Evolutionary conservation across 345 rosid genomes (phyloP).

Genomic region (Heritiera littoralis): DNA sequence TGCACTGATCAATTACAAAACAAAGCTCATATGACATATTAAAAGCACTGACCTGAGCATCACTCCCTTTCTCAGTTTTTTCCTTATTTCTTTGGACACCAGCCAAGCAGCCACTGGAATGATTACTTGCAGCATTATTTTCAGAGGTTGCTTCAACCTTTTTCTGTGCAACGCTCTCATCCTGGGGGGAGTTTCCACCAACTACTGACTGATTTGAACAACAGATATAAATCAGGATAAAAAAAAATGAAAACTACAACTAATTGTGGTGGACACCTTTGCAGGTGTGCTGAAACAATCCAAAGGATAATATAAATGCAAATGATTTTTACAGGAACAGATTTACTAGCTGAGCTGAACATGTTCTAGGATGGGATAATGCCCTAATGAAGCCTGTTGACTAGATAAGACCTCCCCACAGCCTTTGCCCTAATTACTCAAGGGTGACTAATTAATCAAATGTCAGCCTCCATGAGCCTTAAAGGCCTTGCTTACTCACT

Average conservation of each 20-base stretch:
- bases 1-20: background rate
- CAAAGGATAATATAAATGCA: background rate
- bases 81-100: constrained; percentile 43
- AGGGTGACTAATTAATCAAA: background rate
- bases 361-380: background rate
- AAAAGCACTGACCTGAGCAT: constrained; percentile 66
- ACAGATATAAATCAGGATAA: constrained; percentile 17
- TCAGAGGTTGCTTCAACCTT: constrained; percentile 74
- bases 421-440: background rate
- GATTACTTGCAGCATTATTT: constrained; percentile 60
- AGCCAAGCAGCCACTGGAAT: constrained; percentile 48
- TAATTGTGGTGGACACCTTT: background rate
- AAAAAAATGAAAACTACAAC: constrained; percentile 9
- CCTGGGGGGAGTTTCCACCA: constrained; percentile 47
- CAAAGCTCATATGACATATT: background rate
- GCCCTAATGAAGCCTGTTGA: background rate
- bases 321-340: background rate
- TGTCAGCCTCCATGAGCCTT: background rate
- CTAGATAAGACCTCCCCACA: background rate
- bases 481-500: background rate
- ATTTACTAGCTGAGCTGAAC: background rate
- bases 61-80: constrained; percentile 57
- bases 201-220: constrained; percentile 36
- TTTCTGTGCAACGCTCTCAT: constrained; percentile 71
- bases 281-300: background rate